A percentile compares a stretch with the other conserved stretches of the same genome.
Conservation (phyloP, 805 yeast species). For the Blastobotrys robertii region DNA sequence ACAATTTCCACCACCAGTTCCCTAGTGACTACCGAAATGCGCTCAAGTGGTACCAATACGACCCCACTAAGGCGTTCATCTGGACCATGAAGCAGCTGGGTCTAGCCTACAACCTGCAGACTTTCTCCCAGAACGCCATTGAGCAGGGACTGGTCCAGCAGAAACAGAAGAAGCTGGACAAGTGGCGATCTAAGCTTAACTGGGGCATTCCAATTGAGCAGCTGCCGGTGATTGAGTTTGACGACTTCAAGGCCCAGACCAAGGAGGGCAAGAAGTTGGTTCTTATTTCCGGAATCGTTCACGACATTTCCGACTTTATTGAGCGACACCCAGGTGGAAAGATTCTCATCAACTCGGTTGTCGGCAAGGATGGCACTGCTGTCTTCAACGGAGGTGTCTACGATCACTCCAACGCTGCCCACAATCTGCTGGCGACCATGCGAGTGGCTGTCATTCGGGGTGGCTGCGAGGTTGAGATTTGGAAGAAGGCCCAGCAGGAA, state of each 20-base stretch:
- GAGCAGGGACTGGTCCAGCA: slow-evolving; percentile 71
- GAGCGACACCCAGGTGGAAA: slow-evolving; percentile 92
- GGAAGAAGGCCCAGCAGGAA: slow-evolving; percentile 63
- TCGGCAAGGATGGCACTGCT: slow-evolving; percentile 88
- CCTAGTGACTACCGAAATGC: slow-evolving; percentile 84
- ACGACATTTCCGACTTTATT: slow-evolving; percentile 85
- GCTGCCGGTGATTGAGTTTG: slow-evolving; percentile 57
- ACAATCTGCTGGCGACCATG: slow-evolving; percentile 85
- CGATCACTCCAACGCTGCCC: slow-evolving; percentile 87
- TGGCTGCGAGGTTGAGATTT: slow-evolving; percentile 71
- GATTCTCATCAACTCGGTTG: slow-evolving; percentile 65
- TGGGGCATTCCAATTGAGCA: slow-evolving; percentile 94
- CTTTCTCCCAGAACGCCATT: slow-evolving; percentile 48
- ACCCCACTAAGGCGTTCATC: slow-evolving; percentile 78
- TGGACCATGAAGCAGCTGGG: slow-evolving; percentile 43
- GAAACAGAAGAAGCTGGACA: slow-evolving; percentile 70
- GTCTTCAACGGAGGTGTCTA: slow-evolving; percentile 95
- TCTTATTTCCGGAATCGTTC: slow-evolving; percentile 83
- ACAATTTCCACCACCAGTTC: slow-evolving; percentile 92
- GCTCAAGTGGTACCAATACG: slow-evolving; percentile 61
- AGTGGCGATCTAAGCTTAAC: slow-evolving; percentile 64
- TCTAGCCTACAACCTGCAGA: slow-evolving; percentile 47
- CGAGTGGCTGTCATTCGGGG: slow-evolving; percentile 79
- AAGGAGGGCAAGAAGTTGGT: slow-evolving; percentile 50
- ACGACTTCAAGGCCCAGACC: slow-evolving; percentile 42